Base-by-base conservation (phyloP, 2,329 filamentous ascomycete genomes). In the Gaeumannomyces tritici region DNA sequence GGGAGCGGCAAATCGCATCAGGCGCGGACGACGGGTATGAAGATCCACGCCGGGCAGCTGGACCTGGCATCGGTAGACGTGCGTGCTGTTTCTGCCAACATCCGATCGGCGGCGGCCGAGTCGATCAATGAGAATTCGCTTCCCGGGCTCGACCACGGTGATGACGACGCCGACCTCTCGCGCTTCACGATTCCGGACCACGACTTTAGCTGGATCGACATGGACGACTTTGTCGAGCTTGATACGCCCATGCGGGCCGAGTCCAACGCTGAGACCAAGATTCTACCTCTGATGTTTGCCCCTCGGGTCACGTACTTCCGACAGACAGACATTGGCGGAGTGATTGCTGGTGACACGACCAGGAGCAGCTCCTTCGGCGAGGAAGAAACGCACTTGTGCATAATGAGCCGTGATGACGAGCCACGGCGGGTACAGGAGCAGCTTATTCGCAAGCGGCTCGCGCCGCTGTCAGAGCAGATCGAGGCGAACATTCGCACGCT, bases 221-320 rank as follows among this genome's bases (percentile, higher is more conserved):
- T 99, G 92, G 95, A 99, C 71, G 95, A 99, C 72, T 99, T 99
- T 74, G 93, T 99, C 33, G 95, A 99, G 73, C 79, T 99, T 27
- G 96, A 97, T 72, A 98, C 93, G 93, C 93, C 96, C 62, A 76
- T 97, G 28, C 93, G 93, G 0, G 89, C 91, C 18, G 91, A 96
- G 70, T 86, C 89, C 35, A 96, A 96, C 67, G 93, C 93, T 0
- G 89, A 96, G 67, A 98, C 93, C 0, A 93, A 95, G 73, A 99
- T 99, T 57, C 76, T 99, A 62, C 96, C 96, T 0, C 82, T 99
- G 11, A 93, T 90, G 0, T 98, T 88, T 69, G 91, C 93, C 26
- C 96, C 95, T n/a, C 86, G 95, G 1, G 90, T 99, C 70, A 98
- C 95, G 0, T 99, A 99, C 74, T 96, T 97, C 79, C 86, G 95